Base-by-base conservation (phyloP, 2,329 filamentous ascomycete genomes). In the Botrytis cinerea region DNA sequence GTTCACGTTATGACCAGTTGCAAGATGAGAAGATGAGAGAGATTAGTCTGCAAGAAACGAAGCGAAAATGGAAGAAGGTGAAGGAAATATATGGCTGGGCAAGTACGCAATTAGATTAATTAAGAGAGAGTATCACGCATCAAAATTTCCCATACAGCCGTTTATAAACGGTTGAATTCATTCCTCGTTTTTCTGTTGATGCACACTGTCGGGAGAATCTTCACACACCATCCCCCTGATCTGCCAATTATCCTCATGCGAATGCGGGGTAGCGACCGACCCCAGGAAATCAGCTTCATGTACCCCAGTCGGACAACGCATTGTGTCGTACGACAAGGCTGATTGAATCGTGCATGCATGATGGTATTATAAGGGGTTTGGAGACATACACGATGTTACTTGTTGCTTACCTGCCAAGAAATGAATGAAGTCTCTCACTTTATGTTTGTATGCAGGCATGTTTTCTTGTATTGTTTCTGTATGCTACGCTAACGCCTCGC, bases 31-130 rank as follows among this genome's bases (percentile, higher is more conserved):
- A 46, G 59, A 62, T 16, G 40, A 70, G 20, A 70, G 28, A 7
- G n/a, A 64, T 25, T 25, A 63, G 16, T 8, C 12, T 6, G 25
- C 22, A n/a, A 51, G 22, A 62, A 25, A 32, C n/a, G 25, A 51
- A 35, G n/a, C 32, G 32, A 40, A 48, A 38, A 48, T 25, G 32
- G 35, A 32, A n/a, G 43, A 9, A 20, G 35, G 38, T 25, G 38
- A 57, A 32, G n/a, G 32, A 45, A 32, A 57, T 54, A 59, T 16
- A 54, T 54, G 64, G 35, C 35, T 54, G 48, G 38, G 20, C 10
- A 59, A 43, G 5, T 38, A 28, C 38, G 48, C 48, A 57, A 57
- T 69, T 69, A 69, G 48, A 69, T 69, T 57, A 69, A 32, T 69
- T 22, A 69, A 69, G 66, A 69, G 6, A 69, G 66, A 69, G 6